phyloP scores from a whole-genome alignment of 2,329 filamentous ascomycete species.

The Fusarium sp. region DNA sequence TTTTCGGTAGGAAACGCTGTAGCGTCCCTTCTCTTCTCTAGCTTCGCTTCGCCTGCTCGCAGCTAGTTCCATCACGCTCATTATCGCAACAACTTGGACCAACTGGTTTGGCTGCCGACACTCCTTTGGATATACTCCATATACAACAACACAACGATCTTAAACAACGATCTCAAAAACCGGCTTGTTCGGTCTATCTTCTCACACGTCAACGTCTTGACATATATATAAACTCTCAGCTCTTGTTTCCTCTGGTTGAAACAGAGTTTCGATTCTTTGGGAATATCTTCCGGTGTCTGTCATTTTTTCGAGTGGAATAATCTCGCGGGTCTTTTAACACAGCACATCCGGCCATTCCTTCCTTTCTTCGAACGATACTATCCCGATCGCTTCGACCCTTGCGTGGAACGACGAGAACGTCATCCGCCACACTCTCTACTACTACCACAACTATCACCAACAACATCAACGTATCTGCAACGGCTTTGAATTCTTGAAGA shows the following conservation, averaged over 20 bases:
- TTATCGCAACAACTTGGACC: conserved; percentile 57
- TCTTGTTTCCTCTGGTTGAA: conserved; percentile 21
- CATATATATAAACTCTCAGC: conserved; percentile 14
- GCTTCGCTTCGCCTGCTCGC: conserved; percentile 58
- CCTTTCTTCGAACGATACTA: conserved; percentile 31
- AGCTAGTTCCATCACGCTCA: conserved; percentile 51
- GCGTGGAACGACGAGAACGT: conserved; percentile 13
- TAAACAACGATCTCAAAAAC: conserved; percentile 14
- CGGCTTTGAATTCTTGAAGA: conserved; percentile 33
- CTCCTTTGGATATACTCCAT: conserved; percentile 60
- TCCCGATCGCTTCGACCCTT: conserved; percentile 36
- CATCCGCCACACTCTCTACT: conserved; percentile 10
- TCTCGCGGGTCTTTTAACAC: conserved; percentile 45
- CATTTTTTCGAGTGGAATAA: conserved; percentile 45
- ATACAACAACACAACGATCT: conserved; percentile 20
- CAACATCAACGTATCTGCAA: conserved; percentile 23
- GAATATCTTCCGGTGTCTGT: conserved; percentile 40
- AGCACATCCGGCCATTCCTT: conserved; percentile 38
- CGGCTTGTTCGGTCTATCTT: conserved; percentile 25
- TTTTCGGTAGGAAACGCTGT: conserved; percentile 45
- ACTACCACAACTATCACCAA: too few relatives aligned
- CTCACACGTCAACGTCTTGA: conserved; percentile 6
- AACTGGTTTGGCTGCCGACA: conserved; percentile 73
- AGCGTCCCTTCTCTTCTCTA: conserved; percentile 52
- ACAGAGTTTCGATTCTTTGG: conserved; percentile 20